These are phyloP conservation scores for Albophoma yamanashiensis DNA, from an alignment of 2,329 filamentous ascomycete genomes.

Conservation along the genomic window DNA sequence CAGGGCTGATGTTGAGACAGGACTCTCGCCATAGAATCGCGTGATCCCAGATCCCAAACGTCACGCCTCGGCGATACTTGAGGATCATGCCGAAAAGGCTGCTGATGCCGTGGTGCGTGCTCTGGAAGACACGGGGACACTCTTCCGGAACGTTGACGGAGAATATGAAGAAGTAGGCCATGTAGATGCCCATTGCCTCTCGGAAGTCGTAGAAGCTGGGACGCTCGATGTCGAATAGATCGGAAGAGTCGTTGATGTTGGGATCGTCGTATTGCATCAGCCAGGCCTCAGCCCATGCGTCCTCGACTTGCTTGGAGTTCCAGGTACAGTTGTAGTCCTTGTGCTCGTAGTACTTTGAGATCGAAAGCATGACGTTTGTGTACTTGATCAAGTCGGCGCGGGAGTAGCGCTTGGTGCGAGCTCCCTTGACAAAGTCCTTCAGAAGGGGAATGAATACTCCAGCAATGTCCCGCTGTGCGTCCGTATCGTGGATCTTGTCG, in stretches of 20 bases:
- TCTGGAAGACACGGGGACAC: constrained; percentile 50
- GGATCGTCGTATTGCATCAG: constrained; percentile 31
- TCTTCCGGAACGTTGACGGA: constrained; percentile 45
- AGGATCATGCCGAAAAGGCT: constrained; percentile 51
- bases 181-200: constrained; percentile 22
- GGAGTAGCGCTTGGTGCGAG: constrained; percentile 31
- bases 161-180: constrained; percentile 43
- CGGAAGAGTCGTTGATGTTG: constrained; percentile 18
- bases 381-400: constrained; percentile 32
- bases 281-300: constrained; percentile 38
- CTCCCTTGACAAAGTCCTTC: constrained; percentile 35
- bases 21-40: constrained; percentile 51
- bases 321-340: constrained; percentile 39
- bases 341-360: constrained; percentile 40
- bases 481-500: constrained; percentile 29
- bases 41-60: constrained; percentile 54
- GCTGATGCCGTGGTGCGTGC: constrained; percentile 51
- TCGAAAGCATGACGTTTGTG: constrained; percentile 35
- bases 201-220: constrained; percentile 24
- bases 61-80: constrained; percentile 48
- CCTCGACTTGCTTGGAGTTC: constrained; percentile 33
- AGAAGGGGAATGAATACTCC: constrained; percentile 43
- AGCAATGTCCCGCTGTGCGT: constrained; percentile 33
- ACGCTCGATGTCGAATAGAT: constrained; percentile 21
- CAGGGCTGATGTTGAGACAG: constrained; percentile 36